Evolutionary conservation across 1,284 basidiomycete species (phyloP).

Genomic region (Sanghuangporus sanghuang): DNA sequence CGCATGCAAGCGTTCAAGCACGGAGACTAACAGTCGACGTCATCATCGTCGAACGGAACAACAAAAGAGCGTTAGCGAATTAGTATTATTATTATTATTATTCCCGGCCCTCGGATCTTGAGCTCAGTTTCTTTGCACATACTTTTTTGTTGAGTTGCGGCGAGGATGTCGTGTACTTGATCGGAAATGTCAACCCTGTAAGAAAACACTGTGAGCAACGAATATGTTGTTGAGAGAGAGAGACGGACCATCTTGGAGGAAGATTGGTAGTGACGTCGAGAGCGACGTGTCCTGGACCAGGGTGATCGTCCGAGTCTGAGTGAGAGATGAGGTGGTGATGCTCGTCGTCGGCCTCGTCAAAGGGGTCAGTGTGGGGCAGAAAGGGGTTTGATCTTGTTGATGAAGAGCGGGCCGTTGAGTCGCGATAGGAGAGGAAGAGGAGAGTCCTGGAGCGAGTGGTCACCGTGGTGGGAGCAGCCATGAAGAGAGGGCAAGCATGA

Average conservation of each 20-base stretch:
- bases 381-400: slow-evolving; percentile 35
- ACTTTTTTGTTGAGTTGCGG: slow-evolving; percentile 75
- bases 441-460: slow-evolving; percentile 88
- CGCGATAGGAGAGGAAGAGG: slow-evolving; percentile 92
- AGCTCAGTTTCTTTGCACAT: slow-evolving; percentile 29
- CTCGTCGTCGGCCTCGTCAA: slow-evolving; percentile 49
- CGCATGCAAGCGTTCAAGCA: slow-evolving; percentile 90
- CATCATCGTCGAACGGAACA: background rate
- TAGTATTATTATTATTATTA: background rate
- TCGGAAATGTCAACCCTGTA: slow-evolving; percentile 87
- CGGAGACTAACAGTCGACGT: slow-evolving; percentile 46
- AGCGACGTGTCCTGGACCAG: slow-evolving; percentile 29
- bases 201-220: slow-evolving; percentile 18
- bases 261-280: slow-evolving; percentile 53
- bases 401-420: slow-evolving; percentile 62
- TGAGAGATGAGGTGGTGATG: slow-evolving; percentile 60
- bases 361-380: slow-evolving; percentile 22
- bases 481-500: too few relatives aligned
- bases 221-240: slow-evolving; percentile 22
- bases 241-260: slow-evolving; percentile 65
- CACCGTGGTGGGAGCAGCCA: slow-evolving; percentile 47
- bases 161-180: slow-evolving; percentile 78
- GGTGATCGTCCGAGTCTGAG: background rate
- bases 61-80: background rate
- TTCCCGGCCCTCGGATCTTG: background rate